Base-by-base conservation (phyloP, 805 yeast genomes). In the Schwanniomyces sp. region DNA sequence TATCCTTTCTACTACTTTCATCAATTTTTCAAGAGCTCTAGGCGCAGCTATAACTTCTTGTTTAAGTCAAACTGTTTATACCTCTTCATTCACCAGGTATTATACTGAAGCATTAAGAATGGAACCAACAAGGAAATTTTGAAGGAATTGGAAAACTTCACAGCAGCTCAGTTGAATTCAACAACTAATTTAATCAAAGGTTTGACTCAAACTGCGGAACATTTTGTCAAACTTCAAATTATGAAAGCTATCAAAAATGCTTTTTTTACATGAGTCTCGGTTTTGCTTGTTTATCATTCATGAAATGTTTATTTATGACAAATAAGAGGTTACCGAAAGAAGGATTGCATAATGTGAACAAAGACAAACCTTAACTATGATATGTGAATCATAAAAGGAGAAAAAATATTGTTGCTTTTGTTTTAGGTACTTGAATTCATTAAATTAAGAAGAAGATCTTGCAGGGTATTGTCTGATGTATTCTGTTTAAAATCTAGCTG, bases 41-140 rank as follows among this genome's bases (percentile, higher is more conserved):
- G 79, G 78, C 16, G 76, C 78, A 37, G 68, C 82, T 1, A 34
- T 80, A 25, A 72, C 76, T 24, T 65, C 76, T 3, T 68, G 63
- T 34, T 58, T 76, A 18, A 68, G 74, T 3, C 77, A 76, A 49
- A 64, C 70, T 14, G 69, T 72, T 7, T 75, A 72, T 53, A 59
- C 69, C 5, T 43, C 64, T 2, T 47, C 65, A 1, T 52, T 59
- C 42, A 39, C 52, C 40, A 58, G 57, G 41, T 45, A 45, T 14
- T 46, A 53, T 40, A 30, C 26, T 2, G 17, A 25, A 4, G 48
- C 51, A 12, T 34, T 34, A 16, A 34, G 7, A 34, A 12, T 12
- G 18, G 4, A 16, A 34, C 10, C 38, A n/a, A 34, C 11, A 5
- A 12, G 16, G 11, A 12, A 34, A n/a, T 34, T 5, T 5, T 16